These are phyloP conservation scores for Forsythia suspensa DNA, from an alignment of 257 asterid genomes.

Conservation along the genomic window DNA sequence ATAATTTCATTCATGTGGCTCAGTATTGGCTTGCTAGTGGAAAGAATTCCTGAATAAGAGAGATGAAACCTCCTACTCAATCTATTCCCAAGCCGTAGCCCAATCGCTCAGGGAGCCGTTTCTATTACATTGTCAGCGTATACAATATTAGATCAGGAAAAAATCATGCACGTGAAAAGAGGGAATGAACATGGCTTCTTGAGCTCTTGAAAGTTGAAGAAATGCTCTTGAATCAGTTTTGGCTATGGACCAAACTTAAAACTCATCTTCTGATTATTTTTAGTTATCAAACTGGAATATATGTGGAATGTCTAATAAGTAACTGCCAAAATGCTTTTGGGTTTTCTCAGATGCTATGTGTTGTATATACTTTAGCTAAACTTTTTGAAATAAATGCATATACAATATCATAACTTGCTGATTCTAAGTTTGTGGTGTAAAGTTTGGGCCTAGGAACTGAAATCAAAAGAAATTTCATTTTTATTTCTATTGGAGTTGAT, in stretches of 20 bases:
- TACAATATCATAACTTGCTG: neutral
- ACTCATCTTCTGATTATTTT: neutral
- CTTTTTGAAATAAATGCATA: neutral
- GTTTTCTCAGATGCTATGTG: neutral
- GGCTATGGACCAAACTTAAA: neutral
- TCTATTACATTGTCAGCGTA: neutral
- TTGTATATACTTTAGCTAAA: neutral
- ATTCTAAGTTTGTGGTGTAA: neutral
- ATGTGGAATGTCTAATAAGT: neutral
- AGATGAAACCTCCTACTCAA: too few species aligned
- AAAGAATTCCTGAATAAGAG: neutral
- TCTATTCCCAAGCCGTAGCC: too few species aligned
- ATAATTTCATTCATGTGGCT: neutral
- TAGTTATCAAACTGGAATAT: neutral
- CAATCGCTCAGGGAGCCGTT: too few species aligned
- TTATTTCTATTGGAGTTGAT: neutral
- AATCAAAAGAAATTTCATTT: neutral
- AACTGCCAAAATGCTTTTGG: neutral
- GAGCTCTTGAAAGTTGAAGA: neutral
- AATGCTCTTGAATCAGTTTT: neutral
- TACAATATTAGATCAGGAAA: neutral
- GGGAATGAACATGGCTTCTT: neutral
- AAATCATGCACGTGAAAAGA: neutral
- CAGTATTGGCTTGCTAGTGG: neutral
- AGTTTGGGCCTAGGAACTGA: neutral